Evolutionary conservation across 768 basidiomycete species (phyloP).

Genomic region (Tulasnella sp.): DNA sequence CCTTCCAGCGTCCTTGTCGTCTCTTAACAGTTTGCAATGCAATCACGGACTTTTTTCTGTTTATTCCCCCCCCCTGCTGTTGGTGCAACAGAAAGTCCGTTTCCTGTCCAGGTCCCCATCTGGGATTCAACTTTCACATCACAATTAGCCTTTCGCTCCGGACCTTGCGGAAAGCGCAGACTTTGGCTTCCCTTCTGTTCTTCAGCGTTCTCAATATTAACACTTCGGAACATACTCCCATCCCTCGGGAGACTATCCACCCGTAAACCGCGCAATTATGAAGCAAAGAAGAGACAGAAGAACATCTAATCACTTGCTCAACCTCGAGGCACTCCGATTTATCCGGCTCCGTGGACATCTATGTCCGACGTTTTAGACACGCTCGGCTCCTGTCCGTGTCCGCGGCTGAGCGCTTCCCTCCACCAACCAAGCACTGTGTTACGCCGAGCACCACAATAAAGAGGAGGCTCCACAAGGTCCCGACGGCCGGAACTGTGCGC

Average conservation of each 20-base stretch:
- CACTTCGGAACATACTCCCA: neutral
- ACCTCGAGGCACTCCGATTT: constrained; percentile 1
- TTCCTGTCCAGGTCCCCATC: neutral
- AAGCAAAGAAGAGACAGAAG: neutral
- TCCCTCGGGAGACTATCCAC: neutral
- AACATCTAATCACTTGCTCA: neutral
- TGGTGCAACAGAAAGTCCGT: neutral
- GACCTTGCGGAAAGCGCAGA: neutral
- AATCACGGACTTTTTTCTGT: neutral
- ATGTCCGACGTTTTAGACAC: neutral
- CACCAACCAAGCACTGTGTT: neutral
- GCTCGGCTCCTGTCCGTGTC: constrained; percentile 5
- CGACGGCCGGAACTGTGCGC: neutral
- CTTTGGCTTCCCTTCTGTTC: neutral
- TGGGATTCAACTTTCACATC: constrained; percentile 12
- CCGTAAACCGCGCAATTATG: neutral
- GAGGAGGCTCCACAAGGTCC: constrained; percentile 10
- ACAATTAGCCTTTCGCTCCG: constrained; percentile 2
- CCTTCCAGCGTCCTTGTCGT: neutral
- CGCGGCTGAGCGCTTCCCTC: neutral
- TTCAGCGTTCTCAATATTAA: neutral
- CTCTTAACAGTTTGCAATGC: neutral
- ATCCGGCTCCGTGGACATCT: neutral
- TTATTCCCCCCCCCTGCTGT: neutral
- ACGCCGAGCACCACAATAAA: constrained; percentile 12